Evolutionary conservation across 805 yeast genomes (phyloP), one percentile per base, ranked within the genome.

Genomic region (Teunomyces funiuensis): DNA sequence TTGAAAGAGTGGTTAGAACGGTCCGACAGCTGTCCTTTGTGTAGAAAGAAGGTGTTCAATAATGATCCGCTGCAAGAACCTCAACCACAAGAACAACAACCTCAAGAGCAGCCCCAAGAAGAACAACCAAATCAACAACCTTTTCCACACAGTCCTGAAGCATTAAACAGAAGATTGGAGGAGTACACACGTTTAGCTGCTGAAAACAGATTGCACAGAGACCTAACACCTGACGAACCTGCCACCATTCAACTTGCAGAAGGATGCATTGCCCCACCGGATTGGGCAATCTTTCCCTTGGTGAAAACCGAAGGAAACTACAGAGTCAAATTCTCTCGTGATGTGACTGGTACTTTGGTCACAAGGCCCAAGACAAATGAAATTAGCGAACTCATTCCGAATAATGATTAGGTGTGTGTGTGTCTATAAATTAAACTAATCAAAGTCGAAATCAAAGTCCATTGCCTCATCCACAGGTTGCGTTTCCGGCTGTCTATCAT

Each of bases 11-110:
- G 99, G 99, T 71, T 93, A 51, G 95, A 87, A 56, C 76, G 96
- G 49, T 88, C 96, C 0, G 91, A 84, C 51, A 78, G 80, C n/a
- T 93, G 99, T 66, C 99, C 99, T 1, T 80, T 90, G 40, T 93
- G 99, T 60, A 73, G 96, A 46, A 71, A 83, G 22, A 77, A 80
- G 8, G 95, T 88, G 5, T 69, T 70, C 45, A 53, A 43, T 17
- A 16, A 39, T 2, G 29, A 26, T 6, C 16, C 36, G 11, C 28
- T 37, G 10, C 28, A 33, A 5, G 28, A 17, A 19, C 25, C 25
- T 4, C 18, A 28, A 15, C 4, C 29, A 15, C 14, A 17, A 20
- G 13, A 6, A 22, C 15, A n/a, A 16, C 26, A 16, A 27, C 39
- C 7, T 8, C 36, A 18, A n/a, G 13, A 3, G 11, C 23, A 18